Evolutionary conservation across 352 stramenopile species (phyloP).

Genomic region (Pythium utonaiense): DNA sequence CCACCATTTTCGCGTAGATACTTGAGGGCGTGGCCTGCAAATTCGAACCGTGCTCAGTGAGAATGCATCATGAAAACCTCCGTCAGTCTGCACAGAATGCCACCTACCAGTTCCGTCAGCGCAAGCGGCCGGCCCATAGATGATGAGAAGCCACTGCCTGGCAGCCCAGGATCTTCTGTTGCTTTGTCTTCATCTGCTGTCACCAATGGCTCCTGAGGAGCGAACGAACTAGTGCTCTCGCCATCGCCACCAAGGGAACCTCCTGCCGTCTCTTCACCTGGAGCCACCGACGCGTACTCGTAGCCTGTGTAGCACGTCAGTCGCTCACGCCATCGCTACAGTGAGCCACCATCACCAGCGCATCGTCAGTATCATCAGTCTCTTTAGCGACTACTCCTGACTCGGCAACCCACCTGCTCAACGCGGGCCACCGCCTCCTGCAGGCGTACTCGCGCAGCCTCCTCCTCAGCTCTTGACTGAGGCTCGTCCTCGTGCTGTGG

Average conservation of each 20-base stretch:
- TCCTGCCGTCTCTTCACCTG: not conserved
- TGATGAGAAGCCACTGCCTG: not conserved
- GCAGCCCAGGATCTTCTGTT: not conserved
- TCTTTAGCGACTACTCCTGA: not conserved
- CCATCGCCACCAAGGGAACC: not conserved
- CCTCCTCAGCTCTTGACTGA: constrained; percentile 21
- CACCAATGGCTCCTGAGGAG: not conserved
- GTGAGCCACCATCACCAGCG: not conserved
- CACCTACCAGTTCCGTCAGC: not conserved
- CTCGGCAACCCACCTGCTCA: constrained; percentile 3
- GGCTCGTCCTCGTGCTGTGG: constrained; percentile 18
- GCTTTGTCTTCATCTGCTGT: not conserved
- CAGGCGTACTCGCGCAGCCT: constrained; percentile 21
- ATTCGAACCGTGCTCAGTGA: not conserved
- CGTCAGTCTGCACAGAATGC: no score
- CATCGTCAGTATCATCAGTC: not conserved
- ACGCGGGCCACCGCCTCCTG: not conserved
- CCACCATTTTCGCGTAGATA: constrained; percentile 23
- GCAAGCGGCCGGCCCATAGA: not conserved
- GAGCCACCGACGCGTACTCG: not conserved
- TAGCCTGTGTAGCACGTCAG: constrained; percentile 19
- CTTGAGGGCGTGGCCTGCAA: constrained; percentile 12
- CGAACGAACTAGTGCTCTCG: not conserved
- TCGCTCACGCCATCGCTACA: constrained; percentile 18
- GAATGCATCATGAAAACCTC: not conserved